Conservation (phyloP, 768 basidiomycete species). For the Cytidiella melzeri region DNA sequence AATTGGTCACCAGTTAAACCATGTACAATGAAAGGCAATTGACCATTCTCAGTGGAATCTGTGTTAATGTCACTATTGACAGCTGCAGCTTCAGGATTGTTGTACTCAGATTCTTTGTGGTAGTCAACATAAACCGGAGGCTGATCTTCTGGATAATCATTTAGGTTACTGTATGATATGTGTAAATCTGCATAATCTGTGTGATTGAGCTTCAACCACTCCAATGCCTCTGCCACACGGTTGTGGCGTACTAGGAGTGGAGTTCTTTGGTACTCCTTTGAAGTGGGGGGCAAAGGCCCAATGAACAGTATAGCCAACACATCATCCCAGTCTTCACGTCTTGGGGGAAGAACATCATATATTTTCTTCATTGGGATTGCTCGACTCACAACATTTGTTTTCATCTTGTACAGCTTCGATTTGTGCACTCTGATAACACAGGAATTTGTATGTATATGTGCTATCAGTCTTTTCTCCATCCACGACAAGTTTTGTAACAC, state of each 20-base stretch:
- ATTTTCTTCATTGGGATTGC: conserved; percentile 26
- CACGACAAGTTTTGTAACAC: too few relatives aligned
- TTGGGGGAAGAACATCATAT: conserved; percentile 28
- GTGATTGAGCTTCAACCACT: conserved; percentile 1
- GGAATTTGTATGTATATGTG: too few relatives aligned
- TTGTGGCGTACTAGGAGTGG: conserved; percentile 10
- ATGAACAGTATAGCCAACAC: conserved; percentile 26
- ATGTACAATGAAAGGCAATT: conserved; percentile 34
- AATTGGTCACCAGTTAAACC: conserved; percentile 26
- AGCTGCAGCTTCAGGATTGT: not conserved
- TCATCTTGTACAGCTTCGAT: conserved; percentile 25
- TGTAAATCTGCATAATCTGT: conserved; percentile 1
- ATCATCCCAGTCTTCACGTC: conserved; percentile 26
- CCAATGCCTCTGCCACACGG: conserved; percentile 6
- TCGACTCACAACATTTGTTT: conserved; percentile 29
- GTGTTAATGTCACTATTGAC: not conserved
- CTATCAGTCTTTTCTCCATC: too few relatives aligned
- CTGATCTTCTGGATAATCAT: conserved; percentile 14
- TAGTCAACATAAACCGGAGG: conserved; percentile 12
- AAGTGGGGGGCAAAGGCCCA: conserved; percentile 24
- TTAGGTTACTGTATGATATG: conserved; percentile 1
- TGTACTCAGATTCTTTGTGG: not conserved
- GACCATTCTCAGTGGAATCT: conserved; percentile 15
- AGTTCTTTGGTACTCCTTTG: conserved; percentile 20
- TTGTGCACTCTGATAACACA: conserved; percentile 15